Conservation (phyloP, 176 grass and related monocot species). For the Lolium perenne region DNA sequence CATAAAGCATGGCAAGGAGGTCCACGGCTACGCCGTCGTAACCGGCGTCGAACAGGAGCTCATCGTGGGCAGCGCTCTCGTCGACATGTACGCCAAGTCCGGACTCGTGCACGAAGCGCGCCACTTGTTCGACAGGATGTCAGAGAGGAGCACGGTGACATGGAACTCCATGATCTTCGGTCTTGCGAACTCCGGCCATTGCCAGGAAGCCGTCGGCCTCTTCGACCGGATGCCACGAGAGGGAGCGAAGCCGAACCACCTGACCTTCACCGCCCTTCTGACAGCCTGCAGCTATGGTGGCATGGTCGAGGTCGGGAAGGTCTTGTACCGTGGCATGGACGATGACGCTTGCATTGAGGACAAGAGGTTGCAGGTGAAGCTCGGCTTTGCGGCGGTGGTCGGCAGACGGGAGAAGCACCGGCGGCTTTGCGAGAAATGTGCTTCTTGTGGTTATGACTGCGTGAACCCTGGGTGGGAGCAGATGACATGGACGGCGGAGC, state of each 20-base stretch:
- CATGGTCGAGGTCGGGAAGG: constrained; percentile 58
- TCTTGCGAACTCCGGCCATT: constrained; percentile 59
- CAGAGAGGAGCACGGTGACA: constrained; percentile 54
- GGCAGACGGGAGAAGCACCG: too few species aligned
- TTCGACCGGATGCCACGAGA: constrained; percentile 51
- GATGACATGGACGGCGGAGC: too few species aligned
- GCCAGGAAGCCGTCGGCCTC: constrained; percentile 52
- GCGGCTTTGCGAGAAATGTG: too few species aligned
- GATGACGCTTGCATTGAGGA: too few species aligned
- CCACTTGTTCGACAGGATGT: constrained; percentile 57
- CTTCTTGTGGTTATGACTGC: too few species aligned
- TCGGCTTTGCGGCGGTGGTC: too few species aligned
- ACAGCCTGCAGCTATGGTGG: constrained; percentile 65
- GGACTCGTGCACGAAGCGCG: constrained; percentile 51
- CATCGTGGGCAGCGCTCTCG: constrained; percentile 54
- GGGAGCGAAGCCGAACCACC: constrained; percentile 41
- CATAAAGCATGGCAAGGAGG: constrained; percentile 64
- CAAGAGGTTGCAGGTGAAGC: too few species aligned
- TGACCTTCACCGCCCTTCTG: constrained; percentile 67
- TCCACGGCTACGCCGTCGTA: constrained; percentile 58
- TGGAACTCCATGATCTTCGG: constrained; percentile 85
- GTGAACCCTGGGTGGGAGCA: too few species aligned
- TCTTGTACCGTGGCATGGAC: constrained; percentile 55
- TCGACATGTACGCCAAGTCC: constrained; percentile 74
- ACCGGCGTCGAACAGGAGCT: constrained; percentile 47